These are phyloP conservation scores for Cenchrus purpureus DNA, from an alignment of 176 grass and related monocot genomes.

Conservation along the genomic window DNA sequence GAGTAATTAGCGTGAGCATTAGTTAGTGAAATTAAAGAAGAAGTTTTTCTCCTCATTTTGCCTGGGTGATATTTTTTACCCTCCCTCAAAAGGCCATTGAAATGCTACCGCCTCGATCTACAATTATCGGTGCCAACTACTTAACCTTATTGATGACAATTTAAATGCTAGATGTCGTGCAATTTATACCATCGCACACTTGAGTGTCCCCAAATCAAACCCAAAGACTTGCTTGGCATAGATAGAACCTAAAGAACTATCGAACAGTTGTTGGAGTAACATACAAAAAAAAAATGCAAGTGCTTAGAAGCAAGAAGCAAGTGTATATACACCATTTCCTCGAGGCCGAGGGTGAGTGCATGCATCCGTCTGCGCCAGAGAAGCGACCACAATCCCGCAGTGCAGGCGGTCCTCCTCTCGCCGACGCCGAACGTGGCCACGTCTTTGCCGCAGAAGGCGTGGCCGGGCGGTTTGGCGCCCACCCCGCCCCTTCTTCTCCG, in stretches of 20 bases:
- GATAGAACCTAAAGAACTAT: neutral
- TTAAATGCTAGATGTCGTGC: slow-evolving; percentile 32
- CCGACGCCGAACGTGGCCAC: slow-evolving; percentile 77
- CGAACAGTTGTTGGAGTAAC: neutral
- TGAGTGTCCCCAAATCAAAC: neutral
- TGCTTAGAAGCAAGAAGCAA: slow-evolving; percentile 3
- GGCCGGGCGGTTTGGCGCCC: slow-evolving; percentile 70
- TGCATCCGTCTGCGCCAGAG: slow-evolving; percentile 92
- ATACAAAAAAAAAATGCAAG: neutral
- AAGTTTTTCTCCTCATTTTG: neutral
- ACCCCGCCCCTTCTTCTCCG: slow-evolving; percentile 69
- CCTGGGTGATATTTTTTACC: neutral
- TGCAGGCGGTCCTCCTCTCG: slow-evolving; percentile 64
- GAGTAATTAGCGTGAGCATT: neutral
- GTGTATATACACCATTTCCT: slow-evolving; percentile 75
- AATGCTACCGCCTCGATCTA: neutral
- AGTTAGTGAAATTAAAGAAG: neutral
- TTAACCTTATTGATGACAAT: too few relatives aligned
- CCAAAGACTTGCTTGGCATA: neutral
- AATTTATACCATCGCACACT: slow-evolving; percentile 5
- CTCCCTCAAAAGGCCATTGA: neutral
- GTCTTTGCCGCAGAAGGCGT: slow-evolving; percentile 90
- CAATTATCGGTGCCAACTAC: neutral
- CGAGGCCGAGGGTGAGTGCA: slow-evolving; percentile 70
- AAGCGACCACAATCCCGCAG: slow-evolving; percentile 77